Evolutionary conservation across 2,329 filamentous ascomycete genomes (phyloP), one percentile per base, ranked within the genome.

Genomic region (Colletotrichum chrysophilum): DNA sequence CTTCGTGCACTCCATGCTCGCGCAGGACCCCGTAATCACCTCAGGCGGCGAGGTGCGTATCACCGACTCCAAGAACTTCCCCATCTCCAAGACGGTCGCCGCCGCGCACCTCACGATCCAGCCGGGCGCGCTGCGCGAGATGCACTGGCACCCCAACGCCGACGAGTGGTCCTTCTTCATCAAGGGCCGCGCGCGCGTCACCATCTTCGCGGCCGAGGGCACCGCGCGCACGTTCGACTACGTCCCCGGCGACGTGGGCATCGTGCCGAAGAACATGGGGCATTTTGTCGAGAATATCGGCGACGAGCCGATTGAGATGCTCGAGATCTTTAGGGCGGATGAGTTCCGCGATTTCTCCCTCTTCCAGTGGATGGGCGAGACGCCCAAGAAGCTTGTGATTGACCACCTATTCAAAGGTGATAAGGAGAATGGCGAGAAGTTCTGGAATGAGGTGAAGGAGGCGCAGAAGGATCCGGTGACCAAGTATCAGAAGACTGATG

Each of bases 91-190:
- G 83, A 94, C 92, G 0, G 90, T 96, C 24, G 93, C 94, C 0
- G 94, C 94, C 1, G 94, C 93, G 1, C 90, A 95, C 79, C 89
- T 94, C 21, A 90, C 90, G 48, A 94, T 96, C 76, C 87, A 93
- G 77, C 94, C 94, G 0, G 93, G 93, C 16, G 93, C 93, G 0
- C 87, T 96, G 81, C 90, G 94, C 12, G 94, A 95, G 85, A 95
- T 96, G 89, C 94, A 96, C 86, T 96, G 94, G 94, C 94, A 96
- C 81, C 93, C 94, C 1, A 92, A 91, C 60, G 93, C 93, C 14
- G 94, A 96, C 80, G 94, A 96, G 83, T 96, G 94, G 94, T 94
- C 92, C 8, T 96, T 94, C 84, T 95, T 96, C 86, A 91, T 96
- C 81, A 85, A 86, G 30, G 94, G 94, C 0, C 91, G 91, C 55